Conservation (phyloP, 2,329 filamentous ascomycete genomes). For the Apiospora kogelbergensis region DNA sequence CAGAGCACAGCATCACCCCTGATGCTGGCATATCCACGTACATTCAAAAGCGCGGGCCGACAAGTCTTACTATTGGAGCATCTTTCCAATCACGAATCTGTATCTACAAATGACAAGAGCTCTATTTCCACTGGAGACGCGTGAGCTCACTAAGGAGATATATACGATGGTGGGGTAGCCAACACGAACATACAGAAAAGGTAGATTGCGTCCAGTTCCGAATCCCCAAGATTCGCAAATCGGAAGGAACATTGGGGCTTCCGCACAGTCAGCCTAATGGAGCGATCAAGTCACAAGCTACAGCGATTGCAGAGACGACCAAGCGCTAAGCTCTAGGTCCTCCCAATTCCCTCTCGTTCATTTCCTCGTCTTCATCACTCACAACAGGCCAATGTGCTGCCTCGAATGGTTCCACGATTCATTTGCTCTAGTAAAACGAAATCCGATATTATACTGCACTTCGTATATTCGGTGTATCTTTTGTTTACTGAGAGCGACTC, state of each 20-base stretch:
- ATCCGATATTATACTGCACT: background rate
- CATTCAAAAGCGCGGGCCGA: too few species aligned
- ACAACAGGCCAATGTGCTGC: too few species aligned
- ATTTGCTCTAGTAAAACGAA: background rate
- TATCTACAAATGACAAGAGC: too few species aligned
- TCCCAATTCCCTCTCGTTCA: background rate
- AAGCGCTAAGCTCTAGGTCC: background rate
- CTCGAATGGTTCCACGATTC: background rate
- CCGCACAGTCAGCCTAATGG: too few species aligned
- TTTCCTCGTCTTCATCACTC: background rate
- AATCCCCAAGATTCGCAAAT: background rate
- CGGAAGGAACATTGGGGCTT: background rate
- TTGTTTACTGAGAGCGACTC: background rate
- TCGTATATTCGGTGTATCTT: background rate
- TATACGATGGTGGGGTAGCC: too few species aligned
- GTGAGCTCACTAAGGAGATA: too few species aligned
- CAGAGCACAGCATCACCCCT: too few species aligned
- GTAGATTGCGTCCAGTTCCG: background rate
- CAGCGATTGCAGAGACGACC: background rate
- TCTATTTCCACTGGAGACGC: too few species aligned
- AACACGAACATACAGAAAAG: background rate
- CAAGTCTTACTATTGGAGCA: too few species aligned
- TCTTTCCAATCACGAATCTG: too few species aligned
- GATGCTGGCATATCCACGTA: too few species aligned
- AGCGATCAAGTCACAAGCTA: too few species aligned